Evolutionary conservation across 176 grass and related monocot species (phyloP), one percentile per base, ranked within the genome.

Genomic region (Oryza officinalis): DNA sequence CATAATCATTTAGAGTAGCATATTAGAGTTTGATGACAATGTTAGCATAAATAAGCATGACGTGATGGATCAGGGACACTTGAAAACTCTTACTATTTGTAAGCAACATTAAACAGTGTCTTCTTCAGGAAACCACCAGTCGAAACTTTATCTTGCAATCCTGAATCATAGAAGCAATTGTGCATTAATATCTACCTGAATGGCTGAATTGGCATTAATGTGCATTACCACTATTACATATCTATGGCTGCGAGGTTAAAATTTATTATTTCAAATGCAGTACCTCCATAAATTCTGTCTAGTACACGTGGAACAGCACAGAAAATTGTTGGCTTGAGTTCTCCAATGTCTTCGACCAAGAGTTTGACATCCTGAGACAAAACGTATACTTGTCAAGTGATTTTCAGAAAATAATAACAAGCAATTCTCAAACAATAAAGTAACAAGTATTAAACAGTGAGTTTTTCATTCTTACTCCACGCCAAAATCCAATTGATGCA

Each of bases 401-500:
- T 60, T 60, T 6, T 60, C 22, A 60, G 13, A 60, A n/a, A 60
- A 60, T 23, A 54, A 45, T 18, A 60, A 74, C 10, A 77, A 23
- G 57, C 2, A 25, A 25, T 25, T 25, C 22, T 11, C 57, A 61
- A 25, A 61, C 10, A 61, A 61, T 11, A 25, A 60, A 54, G 60
- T 25, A 67, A 69, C 8, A 72, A 64, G 13, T 33, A 76, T 35
- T 52, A 1, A 38, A 67, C 32, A 25, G 26, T 27, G 35, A 69
- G 5, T 60, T 33, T 72, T 64, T 25, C 22, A 76, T 92, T 60
- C 88, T 89, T 87, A 99, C 96, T 72, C 96, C 96, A 65, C 91
- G 89, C 96, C 96, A 99, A 85, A 99, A 99, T 89, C 96, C 96
- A 10, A 99, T 95, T 68, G 96, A 94, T 28, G 93, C 93, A 12